Conservation (phyloP, 192 early-diverging fungal genomes). For the Entophlyctis luteolus region DNA sequence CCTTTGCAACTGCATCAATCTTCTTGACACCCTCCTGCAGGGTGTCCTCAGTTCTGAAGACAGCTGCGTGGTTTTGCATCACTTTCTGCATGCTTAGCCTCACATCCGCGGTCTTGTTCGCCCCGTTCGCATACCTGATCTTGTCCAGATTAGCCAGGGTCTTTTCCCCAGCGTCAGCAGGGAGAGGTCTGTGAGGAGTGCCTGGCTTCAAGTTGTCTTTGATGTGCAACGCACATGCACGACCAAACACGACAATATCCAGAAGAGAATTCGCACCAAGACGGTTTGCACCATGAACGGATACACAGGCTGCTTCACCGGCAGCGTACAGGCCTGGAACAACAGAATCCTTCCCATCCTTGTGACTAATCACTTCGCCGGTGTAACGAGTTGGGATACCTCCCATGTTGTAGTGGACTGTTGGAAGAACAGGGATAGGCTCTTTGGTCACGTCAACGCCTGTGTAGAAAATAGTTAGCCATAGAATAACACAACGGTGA, state of each 20-base stretch:
- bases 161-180: slow-evolving; percentile 77
- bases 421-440: slow-evolving; percentile 97
- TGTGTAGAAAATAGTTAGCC: neutral
- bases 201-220: slow-evolving; percentile 81
- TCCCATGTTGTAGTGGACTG: slow-evolving; percentile 99
- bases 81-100: slow-evolving; percentile 95
- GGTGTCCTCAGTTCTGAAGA: slow-evolving; percentile 87
- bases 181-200: slow-evolving; percentile 77
- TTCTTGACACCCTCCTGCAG: slow-evolving; percentile 84
- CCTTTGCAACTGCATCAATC: slow-evolving; percentile 78
- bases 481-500: neutral
- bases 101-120: slow-evolving; percentile 74
- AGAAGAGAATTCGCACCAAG: slow-evolving; percentile 97
- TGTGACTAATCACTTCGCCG: slow-evolving; percentile 82
- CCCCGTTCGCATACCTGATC: slow-evolving; percentile 78
- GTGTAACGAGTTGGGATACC: slow-evolving; percentile 97
- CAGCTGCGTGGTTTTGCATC: slow-evolving; percentile 96
- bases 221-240: slow-evolving; percentile 93
- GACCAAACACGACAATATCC: slow-evolving; percentile 97
- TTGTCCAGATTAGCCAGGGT: slow-evolving; percentile 95
- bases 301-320: slow-evolving; percentile 95
- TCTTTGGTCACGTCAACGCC: slow-evolving; percentile 98
- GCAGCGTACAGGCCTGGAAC: slow-evolving; percentile 98
- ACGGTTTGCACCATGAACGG: slow-evolving; percentile 98
- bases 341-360: slow-evolving; percentile 80